Percentiles rank a stretch among this genome's conserved stretches.
Conservation (phyloP, 2,329 filamentous ascomycete genomes). For the Achaetomium macrosporum region DNA sequence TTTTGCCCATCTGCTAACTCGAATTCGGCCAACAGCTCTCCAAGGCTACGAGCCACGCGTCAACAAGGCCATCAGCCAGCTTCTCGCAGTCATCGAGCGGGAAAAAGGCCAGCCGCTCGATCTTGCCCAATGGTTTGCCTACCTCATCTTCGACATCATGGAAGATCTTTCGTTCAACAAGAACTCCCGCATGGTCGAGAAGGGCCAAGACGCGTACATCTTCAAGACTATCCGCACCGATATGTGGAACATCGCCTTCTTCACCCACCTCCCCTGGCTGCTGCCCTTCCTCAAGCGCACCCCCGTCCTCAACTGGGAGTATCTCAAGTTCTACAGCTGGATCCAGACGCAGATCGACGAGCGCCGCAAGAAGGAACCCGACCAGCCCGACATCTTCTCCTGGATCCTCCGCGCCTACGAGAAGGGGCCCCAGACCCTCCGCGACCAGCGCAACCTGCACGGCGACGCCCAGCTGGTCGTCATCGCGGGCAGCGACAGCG, state of each 20-base stretch:
- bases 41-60: constrained; percentile 19
- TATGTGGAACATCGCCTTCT: constrained; percentile 21
- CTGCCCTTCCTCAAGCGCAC: constrained; percentile 19
- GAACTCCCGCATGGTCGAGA: constrained; percentile 16
- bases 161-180: constrained; percentile 20
- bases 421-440: constrained; percentile 3
- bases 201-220: constrained; percentile 14
- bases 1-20: neutral
- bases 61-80: constrained; percentile 16
- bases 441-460: constrained; percentile 15
- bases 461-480: constrained; percentile 19
- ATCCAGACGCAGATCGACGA: constrained; percentile 18
- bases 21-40: constrained; percentile 8
- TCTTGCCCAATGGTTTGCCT: constrained; percentile 15
- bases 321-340: constrained; percentile 16
- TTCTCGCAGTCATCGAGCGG: constrained; percentile 11
- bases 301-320: constrained; percentile 18
- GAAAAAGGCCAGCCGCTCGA: constrained; percentile 9
- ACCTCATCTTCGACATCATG: constrained; percentile 19
- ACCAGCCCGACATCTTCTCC: constrained; percentile 18
- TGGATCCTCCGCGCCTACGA: constrained; percentile 12
- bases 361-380: constrained; percentile 12
- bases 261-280: constrained; percentile 20
- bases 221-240: constrained; percentile 20
- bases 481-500: constrained; percentile 22